A percentile compares a stretch with the other conserved stretches of the same genome.
phyloP scores from a whole-genome alignment of 208 protist species.

The Crithidia sp. region DNA sequence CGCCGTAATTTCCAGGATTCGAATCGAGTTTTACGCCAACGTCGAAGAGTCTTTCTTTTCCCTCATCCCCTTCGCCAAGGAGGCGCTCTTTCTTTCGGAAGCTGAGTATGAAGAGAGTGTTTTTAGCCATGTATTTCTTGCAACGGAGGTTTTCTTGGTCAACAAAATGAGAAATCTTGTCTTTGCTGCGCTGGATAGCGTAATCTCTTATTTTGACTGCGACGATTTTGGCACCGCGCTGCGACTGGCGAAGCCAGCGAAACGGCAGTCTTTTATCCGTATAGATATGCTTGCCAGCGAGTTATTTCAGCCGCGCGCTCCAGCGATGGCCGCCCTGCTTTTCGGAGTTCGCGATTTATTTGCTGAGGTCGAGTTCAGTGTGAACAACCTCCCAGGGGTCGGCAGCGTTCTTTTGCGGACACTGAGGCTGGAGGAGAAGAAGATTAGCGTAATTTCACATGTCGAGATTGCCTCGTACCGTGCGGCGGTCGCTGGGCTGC shows the following conservation, averaged over 20 bases:
- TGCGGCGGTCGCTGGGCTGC: slow-evolving; percentile 31
- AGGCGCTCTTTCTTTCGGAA: slow-evolving; percentile 46
- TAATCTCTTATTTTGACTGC: slow-evolving; percentile 68
- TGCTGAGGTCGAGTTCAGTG: slow-evolving; percentile 50
- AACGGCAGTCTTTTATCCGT: slow-evolving; percentile 49
- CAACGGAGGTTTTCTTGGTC: slow-evolving; percentile 76
- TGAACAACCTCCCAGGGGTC: slow-evolving; percentile 66
- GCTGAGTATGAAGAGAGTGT: slow-evolving; percentile 43
- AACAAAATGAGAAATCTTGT: slow-evolving; percentile 61
- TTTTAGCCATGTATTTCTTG: slow-evolving; percentile 69
- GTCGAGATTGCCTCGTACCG: slow-evolving; percentile 50
- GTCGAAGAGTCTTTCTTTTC: slow-evolving; percentile 80
- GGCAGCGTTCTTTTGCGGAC: slow-evolving; percentile 69
- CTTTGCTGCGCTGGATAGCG: slow-evolving; percentile 53
- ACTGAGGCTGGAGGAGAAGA: slow-evolving; percentile 45
- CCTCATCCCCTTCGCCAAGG: slow-evolving; percentile 37
- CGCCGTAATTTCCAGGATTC: slow-evolving; percentile 71
- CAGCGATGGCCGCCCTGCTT: slow-evolving; percentile 58
- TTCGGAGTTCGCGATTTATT: slow-evolving; percentile 77
- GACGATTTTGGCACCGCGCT: slow-evolving; percentile 18
- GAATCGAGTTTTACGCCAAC: slow-evolving; percentile 85
- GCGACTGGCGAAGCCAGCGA: slow-evolving; percentile 40
- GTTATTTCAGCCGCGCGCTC: slow-evolving; percentile 57
- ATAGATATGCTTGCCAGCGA: slow-evolving; percentile 61
- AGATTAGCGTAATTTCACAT: slow-evolving; percentile 39